Conservation (phyloP, 108 stramenopile genomes). For the Discostella stelligeroides region DNA sequence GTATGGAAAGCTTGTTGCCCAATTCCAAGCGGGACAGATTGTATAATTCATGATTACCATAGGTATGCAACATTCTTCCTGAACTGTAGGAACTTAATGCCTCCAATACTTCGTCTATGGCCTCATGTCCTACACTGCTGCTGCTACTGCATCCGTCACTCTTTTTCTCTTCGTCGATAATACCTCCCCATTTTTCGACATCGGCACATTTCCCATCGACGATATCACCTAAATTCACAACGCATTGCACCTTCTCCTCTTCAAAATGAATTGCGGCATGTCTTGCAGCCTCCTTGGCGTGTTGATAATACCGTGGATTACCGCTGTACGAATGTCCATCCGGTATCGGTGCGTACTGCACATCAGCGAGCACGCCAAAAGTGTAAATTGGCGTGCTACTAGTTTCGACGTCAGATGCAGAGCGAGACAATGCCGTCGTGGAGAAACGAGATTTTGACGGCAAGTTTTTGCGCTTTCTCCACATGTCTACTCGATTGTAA, state of each 20-base stretch:
- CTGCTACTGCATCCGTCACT: not conserved
- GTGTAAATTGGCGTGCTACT: constrained; percentile 43
- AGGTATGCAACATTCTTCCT: constrained; percentile 74
- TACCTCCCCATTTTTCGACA: constrained; percentile 31
- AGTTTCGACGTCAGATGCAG: not conserved
- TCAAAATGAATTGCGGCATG: constrained; percentile 72
- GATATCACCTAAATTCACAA: constrained; percentile 83
- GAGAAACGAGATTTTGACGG: not conserved
- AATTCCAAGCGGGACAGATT: constrained; percentile 68
- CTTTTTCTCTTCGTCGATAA: constrained; percentile 32
- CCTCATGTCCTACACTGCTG: constrained; percentile 34
- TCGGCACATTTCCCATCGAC: constrained; percentile 86
- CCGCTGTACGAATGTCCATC: constrained; percentile 75
- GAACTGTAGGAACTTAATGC: constrained; percentile 56
- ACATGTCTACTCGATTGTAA: constrained; percentile 4
- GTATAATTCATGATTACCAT: constrained; percentile 90
- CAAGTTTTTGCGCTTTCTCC: constrained; percentile 4
- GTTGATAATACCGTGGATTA: constrained; percentile 74
- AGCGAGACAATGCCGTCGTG: constrained; percentile 14
- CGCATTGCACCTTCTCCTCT: constrained; percentile 54
- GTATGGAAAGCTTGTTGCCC: constrained; percentile 61
- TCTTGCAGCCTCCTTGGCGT: constrained; percentile 61
- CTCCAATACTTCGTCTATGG: constrained; percentile 65
- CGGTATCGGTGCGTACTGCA: constrained; percentile 87
- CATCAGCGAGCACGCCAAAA: constrained; percentile 78